Evolutionary conservation across 73 alveolate genomes (phyloP).

Genomic region (Paramecium pentaurelia): DNA sequence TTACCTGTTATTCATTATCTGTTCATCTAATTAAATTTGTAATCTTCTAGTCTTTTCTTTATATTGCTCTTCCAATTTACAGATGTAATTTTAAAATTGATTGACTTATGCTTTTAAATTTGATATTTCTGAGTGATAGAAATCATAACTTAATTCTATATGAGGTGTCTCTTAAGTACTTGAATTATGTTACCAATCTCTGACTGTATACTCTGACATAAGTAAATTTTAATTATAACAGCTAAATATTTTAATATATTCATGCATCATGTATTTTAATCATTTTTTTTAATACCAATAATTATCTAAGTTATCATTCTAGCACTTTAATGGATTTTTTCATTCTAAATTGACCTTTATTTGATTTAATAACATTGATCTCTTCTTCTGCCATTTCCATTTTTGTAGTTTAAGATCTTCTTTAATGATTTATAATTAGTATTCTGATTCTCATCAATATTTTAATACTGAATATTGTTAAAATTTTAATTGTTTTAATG

Average conservation of each 20-base stretch:
- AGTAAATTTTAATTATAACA: not conserved
- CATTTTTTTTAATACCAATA: not conserved
- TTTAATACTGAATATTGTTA: too few species aligned
- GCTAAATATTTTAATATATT: not conserved
- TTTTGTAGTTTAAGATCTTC: too few species aligned
- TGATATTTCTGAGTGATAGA: not conserved
- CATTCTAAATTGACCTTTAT: too few species aligned
- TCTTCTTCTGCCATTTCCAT: too few species aligned
- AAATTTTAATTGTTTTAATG: too few species aligned
- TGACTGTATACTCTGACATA: not conserved
- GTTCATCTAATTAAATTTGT: not conserved
- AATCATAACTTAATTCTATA: not conserved
- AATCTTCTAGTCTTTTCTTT: not conserved
- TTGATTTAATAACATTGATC: too few species aligned
- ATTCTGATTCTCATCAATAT: too few species aligned
- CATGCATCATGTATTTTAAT: not conserved
- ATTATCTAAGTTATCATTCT: not conserved
- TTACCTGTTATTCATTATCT: not conserved
- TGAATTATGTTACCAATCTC: conserved; percentile 8
- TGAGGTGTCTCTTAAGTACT: not conserved
- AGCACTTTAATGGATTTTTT: not conserved
- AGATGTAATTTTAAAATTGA: not conserved
- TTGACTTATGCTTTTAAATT: not conserved
- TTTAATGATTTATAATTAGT: too few species aligned
- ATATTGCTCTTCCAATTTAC: not conserved